Percentiles rank a stretch among this genome's conserved stretches.
Evolutionary conservation across 345 rosid genomes (phyloP).

Genomic region (Mangifera indica): DNA sequence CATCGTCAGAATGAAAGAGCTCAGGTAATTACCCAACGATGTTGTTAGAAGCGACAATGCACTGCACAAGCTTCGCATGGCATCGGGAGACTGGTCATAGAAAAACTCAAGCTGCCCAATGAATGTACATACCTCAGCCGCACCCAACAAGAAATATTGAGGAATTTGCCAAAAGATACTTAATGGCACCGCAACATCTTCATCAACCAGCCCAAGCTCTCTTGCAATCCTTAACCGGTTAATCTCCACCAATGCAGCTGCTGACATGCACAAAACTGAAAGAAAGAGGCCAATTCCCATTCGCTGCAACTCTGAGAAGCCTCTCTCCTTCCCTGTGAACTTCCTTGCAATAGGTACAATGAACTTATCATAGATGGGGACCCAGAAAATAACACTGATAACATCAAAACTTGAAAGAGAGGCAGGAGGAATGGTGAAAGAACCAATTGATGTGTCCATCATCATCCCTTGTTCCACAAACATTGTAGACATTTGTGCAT

Average conservation of each 20-base stretch:
- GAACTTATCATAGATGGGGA: conserved; percentile 74
- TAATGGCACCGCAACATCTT: conserved; percentile 57
- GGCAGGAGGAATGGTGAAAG: conserved; percentile 87
- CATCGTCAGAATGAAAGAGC: conserved; percentile 74
- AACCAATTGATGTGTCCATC: conserved; percentile 81
- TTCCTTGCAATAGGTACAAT: conserved; percentile 74
- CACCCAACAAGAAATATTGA: conserved; percentile 79
- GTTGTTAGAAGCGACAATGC: conserved; percentile 72
- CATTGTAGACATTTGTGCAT: conserved; percentile 89
- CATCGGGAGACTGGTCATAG: conserved; percentile 93
- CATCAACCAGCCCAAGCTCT: conserved; percentile 67
- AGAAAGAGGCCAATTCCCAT: conserved; percentile 91
- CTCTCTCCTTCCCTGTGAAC: conserved; percentile 81
- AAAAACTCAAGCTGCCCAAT: conserved; percentile 90
- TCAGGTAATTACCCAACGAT: conserved; percentile 79
- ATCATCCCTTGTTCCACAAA: conserved; percentile 91
- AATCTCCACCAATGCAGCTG: conserved; percentile 83
- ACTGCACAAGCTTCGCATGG: conserved; percentile 88
- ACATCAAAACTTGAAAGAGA: conserved; percentile 79
- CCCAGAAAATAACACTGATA: conserved; percentile 79
- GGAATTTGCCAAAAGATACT: conserved; percentile 91
- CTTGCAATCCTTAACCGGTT: conserved; percentile 58
- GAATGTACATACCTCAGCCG: conserved; percentile 81
- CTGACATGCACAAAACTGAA: conserved; percentile 69
- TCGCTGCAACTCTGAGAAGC: conserved; percentile 84